phyloP scores from a whole-genome alignment of 1,139 yeast species.

The Suhomyces kunorum region DNA sequence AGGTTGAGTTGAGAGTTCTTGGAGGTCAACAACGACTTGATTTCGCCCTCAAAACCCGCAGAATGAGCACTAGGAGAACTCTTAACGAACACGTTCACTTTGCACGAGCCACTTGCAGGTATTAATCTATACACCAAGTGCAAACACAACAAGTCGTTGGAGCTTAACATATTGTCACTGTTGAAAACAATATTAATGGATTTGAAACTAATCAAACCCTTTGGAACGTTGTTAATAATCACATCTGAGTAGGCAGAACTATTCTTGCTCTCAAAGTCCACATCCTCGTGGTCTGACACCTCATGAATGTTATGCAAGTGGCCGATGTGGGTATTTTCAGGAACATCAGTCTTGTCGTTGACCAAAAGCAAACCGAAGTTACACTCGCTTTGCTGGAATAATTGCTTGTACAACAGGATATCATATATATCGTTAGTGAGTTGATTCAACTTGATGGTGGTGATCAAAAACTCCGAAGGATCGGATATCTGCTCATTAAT shows the following conservation, averaged over 20 bases:
- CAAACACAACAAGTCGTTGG: slow-evolving; percentile 36
- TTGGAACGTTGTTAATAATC: slow-evolving; percentile 15
- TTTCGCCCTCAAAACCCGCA: slow-evolving; percentile 26
- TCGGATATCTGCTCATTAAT: slow-evolving; percentile 35
- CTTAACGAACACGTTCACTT: slow-evolving; percentile 27
- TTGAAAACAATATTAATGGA: slow-evolving; percentile 30
- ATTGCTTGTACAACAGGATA: slow-evolving; percentile 26
- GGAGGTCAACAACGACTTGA: slow-evolving; percentile 20
- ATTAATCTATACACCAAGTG: slow-evolving; percentile 27
- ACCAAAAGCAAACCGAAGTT: slow-evolving; percentile 37
- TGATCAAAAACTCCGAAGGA: slow-evolving; percentile 28
- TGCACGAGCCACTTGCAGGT: slow-evolving; percentile 10
- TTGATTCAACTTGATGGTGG: slow-evolving; percentile 27
- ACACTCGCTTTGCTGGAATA: slow-evolving; percentile 28
- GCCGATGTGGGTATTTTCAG: slow-evolving; percentile 6
- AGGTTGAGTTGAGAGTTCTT: slow-evolving; percentile 18
- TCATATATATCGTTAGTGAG: slow-evolving; percentile 24
- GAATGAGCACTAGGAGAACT: slow-evolving; percentile 16
- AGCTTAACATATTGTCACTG: slow-evolving; percentile 36
- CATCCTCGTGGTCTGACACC: slow-evolving; percentile 10
- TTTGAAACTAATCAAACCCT: slow-evolving; percentile 21
- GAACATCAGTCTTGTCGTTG: slow-evolving; percentile 15
- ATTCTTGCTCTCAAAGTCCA: slow-evolving; percentile 9
- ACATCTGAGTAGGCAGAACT: slow-evolving; percentile 11
- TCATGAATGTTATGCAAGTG: slow-evolving; percentile 10